Evolutionary conservation across 805 yeast genomes (phyloP).

Genomic region (Kodamaea lidongshanica): DNA sequence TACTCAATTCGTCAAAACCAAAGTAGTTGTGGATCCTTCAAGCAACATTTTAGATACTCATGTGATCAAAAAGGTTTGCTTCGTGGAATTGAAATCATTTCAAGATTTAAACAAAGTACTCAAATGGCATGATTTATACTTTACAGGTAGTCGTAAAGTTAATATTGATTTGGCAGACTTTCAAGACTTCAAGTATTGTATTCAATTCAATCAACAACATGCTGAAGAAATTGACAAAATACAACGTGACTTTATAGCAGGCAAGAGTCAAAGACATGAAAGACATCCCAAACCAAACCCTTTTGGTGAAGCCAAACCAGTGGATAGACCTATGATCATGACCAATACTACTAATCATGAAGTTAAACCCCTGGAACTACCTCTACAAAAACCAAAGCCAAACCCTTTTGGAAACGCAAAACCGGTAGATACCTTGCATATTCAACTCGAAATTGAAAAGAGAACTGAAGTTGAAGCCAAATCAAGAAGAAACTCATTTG

Average conservation of each 20-base stretch:
- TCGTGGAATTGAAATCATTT: conserved; percentile 50
- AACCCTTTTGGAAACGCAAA: conserved; percentile 83
- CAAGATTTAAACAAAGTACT: conserved; percentile 51
- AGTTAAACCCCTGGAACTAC: conserved; percentile 4
- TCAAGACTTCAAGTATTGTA: conserved; percentile 34
- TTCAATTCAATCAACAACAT: conserved; percentile 33
- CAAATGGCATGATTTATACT: conserved; percentile 56
- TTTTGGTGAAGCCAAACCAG: not conserved
- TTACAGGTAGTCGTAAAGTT: conserved; percentile 37
- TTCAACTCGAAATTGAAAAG: conserved; percentile 56
- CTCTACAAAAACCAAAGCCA: conserved; percentile 33
- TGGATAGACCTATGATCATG: conserved; percentile 4
- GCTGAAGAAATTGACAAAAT: conserved; percentile 24
- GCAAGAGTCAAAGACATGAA: conserved; percentile 8
- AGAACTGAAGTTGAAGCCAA: conserved; percentile 43
- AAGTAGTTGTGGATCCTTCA: conserved; percentile 51
- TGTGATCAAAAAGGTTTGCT: conserved; percentile 50
- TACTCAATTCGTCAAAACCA: conserved; percentile 51
- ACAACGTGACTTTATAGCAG: conserved; percentile 24
- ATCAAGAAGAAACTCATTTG: conserved; percentile 8
- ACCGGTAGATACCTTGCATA: conserved; percentile 73
- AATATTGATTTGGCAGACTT: conserved; percentile 36
- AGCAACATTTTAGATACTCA: conserved; percentile 31
- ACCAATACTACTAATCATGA: conserved; percentile 1
- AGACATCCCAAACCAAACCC: not conserved